Conservation (phyloP, 2,329 filamentous ascomycete species). For the Sporothrix protearum region DNA sequence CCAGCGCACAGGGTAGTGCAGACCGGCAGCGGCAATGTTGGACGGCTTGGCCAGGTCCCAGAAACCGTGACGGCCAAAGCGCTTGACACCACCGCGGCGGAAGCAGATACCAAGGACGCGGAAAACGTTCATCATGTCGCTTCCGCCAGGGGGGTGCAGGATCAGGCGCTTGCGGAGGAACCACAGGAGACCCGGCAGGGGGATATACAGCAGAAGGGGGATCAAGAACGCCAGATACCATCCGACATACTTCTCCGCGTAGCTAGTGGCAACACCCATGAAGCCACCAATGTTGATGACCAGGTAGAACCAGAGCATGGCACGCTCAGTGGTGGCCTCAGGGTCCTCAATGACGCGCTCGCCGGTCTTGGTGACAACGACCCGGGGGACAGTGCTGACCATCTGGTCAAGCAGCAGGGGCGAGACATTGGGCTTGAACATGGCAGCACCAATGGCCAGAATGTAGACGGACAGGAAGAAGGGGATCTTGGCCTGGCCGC, state of each 20-base stretch:
- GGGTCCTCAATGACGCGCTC: slow-evolving; percentile 70
- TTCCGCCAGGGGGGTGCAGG: slow-evolving; percentile 45
- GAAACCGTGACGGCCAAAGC: slow-evolving; percentile 46
- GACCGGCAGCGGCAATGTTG: slow-evolving; percentile 44
- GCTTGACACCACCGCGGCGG: slow-evolving; percentile 40
- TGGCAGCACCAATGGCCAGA: slow-evolving; percentile 64
- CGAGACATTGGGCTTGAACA: slow-evolving; percentile 78
- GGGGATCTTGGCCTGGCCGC: slow-evolving; percentile 48
- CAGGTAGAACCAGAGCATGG: slow-evolving; percentile 63
- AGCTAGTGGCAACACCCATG: slow-evolving; percentile 63
- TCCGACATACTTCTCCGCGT: slow-evolving; percentile 69
- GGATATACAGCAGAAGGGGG: slow-evolving; percentile 47
- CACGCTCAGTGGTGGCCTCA: slow-evolving; percentile 62
- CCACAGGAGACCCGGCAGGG: slow-evolving; percentile 42
- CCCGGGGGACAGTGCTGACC: slow-evolving; percentile 53
- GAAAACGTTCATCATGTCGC: slow-evolving; percentile 45
- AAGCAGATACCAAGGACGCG: slow-evolving; percentile 41
- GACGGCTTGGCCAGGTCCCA: slow-evolving; percentile 70
- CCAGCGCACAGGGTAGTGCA: slow-evolving; percentile 49
- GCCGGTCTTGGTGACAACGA: slow-evolving; percentile 52
- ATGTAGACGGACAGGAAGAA: slow-evolving; percentile 58
- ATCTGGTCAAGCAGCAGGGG: slow-evolving; percentile 70
- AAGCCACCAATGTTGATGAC: slow-evolving; percentile 69
- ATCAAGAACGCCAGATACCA: slow-evolving; percentile 64
- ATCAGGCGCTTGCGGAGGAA: slow-evolving; percentile 43